Evolutionary conservation across 1,139 yeast genomes (phyloP).

Genomic region (Spathaspora jeffriesii): DNA sequence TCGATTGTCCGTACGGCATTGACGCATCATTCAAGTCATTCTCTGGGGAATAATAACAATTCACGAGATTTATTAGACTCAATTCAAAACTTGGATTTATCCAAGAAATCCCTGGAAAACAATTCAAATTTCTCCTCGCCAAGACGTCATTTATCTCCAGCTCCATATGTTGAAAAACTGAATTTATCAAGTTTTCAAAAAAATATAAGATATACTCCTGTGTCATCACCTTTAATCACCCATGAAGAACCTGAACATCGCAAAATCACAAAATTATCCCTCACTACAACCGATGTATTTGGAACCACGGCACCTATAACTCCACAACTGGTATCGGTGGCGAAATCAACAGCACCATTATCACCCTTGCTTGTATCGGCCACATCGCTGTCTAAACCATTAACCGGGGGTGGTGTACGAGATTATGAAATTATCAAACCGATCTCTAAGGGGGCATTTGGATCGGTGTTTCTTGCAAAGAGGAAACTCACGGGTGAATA

Average conservation of each 20-base stretch:
- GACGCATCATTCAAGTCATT: constrained; percentile 13
- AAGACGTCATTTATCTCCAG: constrained; percentile 57
- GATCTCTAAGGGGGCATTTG: constrained; percentile 96
- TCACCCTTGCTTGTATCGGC: constrained; percentile 80
- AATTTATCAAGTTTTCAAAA: constrained; percentile 59
- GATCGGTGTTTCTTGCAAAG: constrained; percentile 87
- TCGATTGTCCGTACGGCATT: constrained; percentile 5
- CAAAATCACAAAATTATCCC: constrained; percentile 15
- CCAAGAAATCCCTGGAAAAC: constrained; percentile 18
- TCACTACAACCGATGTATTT: constrained; percentile 9
- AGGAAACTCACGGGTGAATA: constrained; percentile 89
- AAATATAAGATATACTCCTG: constrained; percentile 25
- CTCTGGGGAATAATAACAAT: constrained; percentile 9
- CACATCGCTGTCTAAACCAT: constrained; percentile 49
- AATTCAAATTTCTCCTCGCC: constrained; percentile 49
- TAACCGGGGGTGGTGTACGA: constrained; percentile 74
- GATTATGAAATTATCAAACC: constrained; percentile 94
- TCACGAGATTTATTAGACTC: constrained; percentile 29
- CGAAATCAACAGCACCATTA: constrained; percentile 53
- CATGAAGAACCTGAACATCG: constrained; percentile 10
- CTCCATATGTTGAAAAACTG: constrained; percentile 44
- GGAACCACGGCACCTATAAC: constrained; percentile 3
- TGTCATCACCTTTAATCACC: constrained; percentile 12
- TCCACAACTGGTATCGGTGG: constrained; percentile 7
- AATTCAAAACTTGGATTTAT: constrained; percentile 29